These are phyloP conservation scores for Paecilomyces variotii DNA, from an alignment of 2,329 filamentous ascomycete genomes.

Conservation along the genomic window DNA sequence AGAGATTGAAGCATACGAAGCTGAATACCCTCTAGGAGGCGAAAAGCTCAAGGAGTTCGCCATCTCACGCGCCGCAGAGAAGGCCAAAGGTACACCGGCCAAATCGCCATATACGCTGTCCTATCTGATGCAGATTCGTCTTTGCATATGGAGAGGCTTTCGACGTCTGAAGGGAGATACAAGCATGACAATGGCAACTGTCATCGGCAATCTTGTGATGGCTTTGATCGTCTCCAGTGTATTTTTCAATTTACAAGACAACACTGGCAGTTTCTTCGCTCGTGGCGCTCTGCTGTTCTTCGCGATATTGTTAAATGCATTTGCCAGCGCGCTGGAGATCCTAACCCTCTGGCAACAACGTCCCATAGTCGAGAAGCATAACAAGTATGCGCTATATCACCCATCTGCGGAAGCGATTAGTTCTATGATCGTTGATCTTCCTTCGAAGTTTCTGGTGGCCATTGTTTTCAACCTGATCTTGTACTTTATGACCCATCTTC, in stretches of 20 bases:
- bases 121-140: conserved; percentile 62
- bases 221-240: conserved; percentile 71
- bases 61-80: conserved; percentile 34
- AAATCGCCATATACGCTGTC: conserved; percentile 80
- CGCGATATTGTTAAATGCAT: conserved; percentile 78
- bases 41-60: conserved; percentile 32
- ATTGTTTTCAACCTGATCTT: conserved; percentile 70
- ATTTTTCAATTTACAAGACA: conserved; percentile 64
- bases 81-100: conserved; percentile 42
- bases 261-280: conserved; percentile 65
- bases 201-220: conserved; percentile 64
- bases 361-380: conserved; percentile 85
- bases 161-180: conserved; percentile 69
- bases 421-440: conserved; percentile 79
- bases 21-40: conserved; percentile 36
- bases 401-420: conserved; percentile 81
- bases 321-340: conserved; percentile 73
- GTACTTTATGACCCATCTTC: conserved; percentile 82
- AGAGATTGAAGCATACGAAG: conserved; percentile 39
- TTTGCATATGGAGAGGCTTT: conserved; percentile 77
- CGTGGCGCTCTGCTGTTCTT: conserved; percentile 80
- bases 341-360: conserved; percentile 80
- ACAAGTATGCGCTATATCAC: conserved; percentile 79
- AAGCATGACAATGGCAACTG: conserved; percentile 59
- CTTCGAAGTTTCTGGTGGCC: conserved; percentile 67